Percentiles rank a stretch among this genome's conserved stretches.
phyloP scores from a whole-genome alignment of 2,329 filamentous ascomycete genomes.

The Hymenoscyphus fructigenus region DNA sequence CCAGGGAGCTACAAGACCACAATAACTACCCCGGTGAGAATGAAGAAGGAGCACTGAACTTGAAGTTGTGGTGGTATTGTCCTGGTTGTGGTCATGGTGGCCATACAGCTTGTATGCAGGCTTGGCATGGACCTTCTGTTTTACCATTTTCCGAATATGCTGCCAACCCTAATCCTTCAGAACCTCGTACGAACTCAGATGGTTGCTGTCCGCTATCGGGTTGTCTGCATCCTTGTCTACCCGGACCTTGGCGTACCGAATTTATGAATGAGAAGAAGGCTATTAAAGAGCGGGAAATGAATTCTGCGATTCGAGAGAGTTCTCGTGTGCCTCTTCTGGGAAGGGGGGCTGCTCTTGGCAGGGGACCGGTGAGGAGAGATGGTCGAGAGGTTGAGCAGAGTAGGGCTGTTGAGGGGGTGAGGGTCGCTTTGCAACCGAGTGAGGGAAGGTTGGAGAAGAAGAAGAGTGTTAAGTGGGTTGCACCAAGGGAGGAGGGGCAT shows the following conservation, averaged over 20 bases:
- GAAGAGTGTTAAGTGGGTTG: constrained; percentile 64
- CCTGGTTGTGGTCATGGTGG: constrained; percentile 62
- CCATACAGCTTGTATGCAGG: constrained; percentile 57
- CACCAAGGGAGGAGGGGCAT: constrained; percentile 30
- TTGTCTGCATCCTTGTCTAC: constrained; percentile 63
- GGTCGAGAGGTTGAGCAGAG: constrained; percentile 57
- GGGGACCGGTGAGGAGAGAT: constrained; percentile 45
- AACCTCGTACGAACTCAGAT: constrained; percentile 40
- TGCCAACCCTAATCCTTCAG: background rate
- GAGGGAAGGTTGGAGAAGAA: constrained; percentile 52
- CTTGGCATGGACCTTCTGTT: constrained; percentile 50
- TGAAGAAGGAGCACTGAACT: background rate
- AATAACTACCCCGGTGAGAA: constrained; percentile 6
- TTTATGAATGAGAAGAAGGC: constrained; percentile 38
- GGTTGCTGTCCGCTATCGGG: constrained; percentile 65
- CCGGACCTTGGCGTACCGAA: constrained; percentile 52
- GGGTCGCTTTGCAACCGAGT: constrained; percentile 46
- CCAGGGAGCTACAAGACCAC: constrained; percentile 34
- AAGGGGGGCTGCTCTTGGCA: constrained; percentile 15
- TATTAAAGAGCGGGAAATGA: constrained; percentile 47
- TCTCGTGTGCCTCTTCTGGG: constrained; percentile 15
- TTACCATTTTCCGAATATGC: constrained; percentile 28
- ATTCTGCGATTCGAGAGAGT: constrained; percentile 30
- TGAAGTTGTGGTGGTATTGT: constrained; percentile 59
- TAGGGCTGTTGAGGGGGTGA: constrained; percentile 58